Evolutionary conservation across 306 rosid genomes (phyloP).

Genomic region (Malus asiatica): DNA sequence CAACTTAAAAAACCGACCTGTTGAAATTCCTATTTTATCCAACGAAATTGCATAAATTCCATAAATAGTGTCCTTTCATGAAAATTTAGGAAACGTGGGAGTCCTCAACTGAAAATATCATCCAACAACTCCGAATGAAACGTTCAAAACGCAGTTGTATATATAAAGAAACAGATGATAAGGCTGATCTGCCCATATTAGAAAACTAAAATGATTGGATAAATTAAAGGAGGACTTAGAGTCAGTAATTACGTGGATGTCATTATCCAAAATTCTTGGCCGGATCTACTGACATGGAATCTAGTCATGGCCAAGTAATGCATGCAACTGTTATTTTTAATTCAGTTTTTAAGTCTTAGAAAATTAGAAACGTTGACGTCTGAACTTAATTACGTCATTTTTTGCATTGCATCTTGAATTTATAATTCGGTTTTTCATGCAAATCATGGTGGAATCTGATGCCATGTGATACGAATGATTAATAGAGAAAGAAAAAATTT

Average conservation of each 20-base stretch:
- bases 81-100: constrained; percentile 28
- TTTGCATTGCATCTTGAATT: too few species aligned
- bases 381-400: too few species aligned
- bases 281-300: constrained; percentile 24
- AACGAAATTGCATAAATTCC: neutral
- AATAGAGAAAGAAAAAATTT: too few species aligned
- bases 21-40: neutral
- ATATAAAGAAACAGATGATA: neutral
- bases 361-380: too few species aligned
- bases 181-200: neutral
- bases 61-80: constrained; percentile 25
- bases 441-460: too few species aligned
- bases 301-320: constrained; percentile 32
- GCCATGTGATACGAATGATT: too few species aligned
- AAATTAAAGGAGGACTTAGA: neutral
- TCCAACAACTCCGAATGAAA: constrained; percentile 2
- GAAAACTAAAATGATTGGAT: neutral
- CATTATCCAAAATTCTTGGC: neutral
- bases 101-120: constrained; percentile 38
- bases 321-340: neutral
- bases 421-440: too few species aligned
- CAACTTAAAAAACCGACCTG: constrained; percentile 8
- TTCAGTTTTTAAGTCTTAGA: neutral
- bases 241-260: constrained; percentile 26
- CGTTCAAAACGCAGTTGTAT: neutral